Evolutionary conservation across 1,139 yeast genomes (phyloP).

Genomic region (Yamadazyma sp.): DNA sequence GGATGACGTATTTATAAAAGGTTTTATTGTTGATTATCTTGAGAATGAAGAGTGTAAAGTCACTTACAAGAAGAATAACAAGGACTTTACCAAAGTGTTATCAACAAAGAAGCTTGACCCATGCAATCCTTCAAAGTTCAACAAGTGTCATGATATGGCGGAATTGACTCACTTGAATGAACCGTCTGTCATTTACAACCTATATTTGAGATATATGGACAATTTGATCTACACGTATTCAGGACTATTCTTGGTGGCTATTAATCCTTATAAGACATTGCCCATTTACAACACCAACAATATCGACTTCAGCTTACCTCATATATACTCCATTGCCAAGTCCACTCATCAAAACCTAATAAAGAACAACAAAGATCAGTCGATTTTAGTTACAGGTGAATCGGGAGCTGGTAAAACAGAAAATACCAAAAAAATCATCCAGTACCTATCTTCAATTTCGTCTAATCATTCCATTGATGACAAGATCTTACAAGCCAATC

Average conservation of each 20-base stretch:
- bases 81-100: conserved; percentile 35
- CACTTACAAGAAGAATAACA: conserved; percentile 44
- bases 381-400: conserved; percentile 95
- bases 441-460: conserved; percentile 75
- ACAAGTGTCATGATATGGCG: conserved; percentile 93
- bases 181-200: conserved; percentile 86
- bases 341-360: conserved; percentile 79
- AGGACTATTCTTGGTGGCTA: conserved; percentile 92
- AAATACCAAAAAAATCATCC: conserved; percentile 93
- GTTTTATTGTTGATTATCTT: conserved; percentile 58
- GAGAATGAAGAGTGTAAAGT: conserved; percentile 54
- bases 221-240: conserved; percentile 75
- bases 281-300: conserved; percentile 70
- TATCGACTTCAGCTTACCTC: conserved; percentile 60
- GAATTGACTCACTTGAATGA: conserved; percentile 92
- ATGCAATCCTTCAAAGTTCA: conserved; percentile 89
- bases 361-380: conserved; percentile 73
- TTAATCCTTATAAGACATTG: conserved; percentile 82
- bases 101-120: conserved; percentile 53
- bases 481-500: conserved; percentile 90
- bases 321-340: conserved; percentile 89
- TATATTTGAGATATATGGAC: conserved; percentile 71
- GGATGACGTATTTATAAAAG: conserved; percentile 65
- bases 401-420: conserved; percentile 99
- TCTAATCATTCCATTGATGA: conserved; percentile 57